Evolutionary conservation across 768 basidiomycete species (phyloP).

Genomic region (Dioszegia aurantiaca): DNA sequence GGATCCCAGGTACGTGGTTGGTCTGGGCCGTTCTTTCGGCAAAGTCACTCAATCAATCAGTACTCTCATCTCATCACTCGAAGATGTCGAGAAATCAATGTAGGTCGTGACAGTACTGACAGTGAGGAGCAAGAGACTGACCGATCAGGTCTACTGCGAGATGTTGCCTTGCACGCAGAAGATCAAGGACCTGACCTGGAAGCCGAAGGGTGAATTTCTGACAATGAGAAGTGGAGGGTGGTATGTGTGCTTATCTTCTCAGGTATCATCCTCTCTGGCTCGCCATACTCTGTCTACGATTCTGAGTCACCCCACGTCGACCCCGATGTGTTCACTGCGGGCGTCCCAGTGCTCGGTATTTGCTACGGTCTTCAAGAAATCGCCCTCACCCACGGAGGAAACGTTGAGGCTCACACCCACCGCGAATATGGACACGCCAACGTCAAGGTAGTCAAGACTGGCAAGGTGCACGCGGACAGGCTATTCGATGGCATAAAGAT

Average conservation of each 20-base stretch:
- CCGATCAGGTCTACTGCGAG: conserved; percentile 71
- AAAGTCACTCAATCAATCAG: conserved; percentile 54
- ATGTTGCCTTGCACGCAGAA: conserved; percentile 93
- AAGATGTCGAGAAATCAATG: conserved; percentile 93
- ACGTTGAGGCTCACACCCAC: conserved; percentile 80
- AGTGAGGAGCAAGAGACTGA: too few relatives aligned
- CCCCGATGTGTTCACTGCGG: conserved; percentile 74
- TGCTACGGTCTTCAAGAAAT: conserved; percentile 98
- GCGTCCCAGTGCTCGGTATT: conserved; percentile 89
- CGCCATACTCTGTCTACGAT: conserved; percentile 97
- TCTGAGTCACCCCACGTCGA: conserved; percentile 88
- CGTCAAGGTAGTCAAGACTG: conserved; percentile 68
- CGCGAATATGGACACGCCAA: conserved; percentile 93
- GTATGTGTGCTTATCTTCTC: conserved; percentile 4
- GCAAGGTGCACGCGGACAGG: conserved; percentile 61
- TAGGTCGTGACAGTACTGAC: conserved; percentile 55
- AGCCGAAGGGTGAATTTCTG: conserved; percentile 72
- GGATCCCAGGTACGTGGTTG: conserved; percentile 73
- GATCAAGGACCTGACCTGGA: conserved; percentile 81
- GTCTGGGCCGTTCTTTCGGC: too few relatives aligned
- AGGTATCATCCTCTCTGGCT: conserved; percentile 96
- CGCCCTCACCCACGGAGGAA: conserved; percentile 79
- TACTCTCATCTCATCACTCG: conserved; percentile 97
- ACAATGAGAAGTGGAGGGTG: too few relatives aligned
- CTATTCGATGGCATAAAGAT: conserved; percentile 74